These are phyloP conservation scores for Crassisporium funariophilum DNA, from an alignment of 768 basidiomycete species.

Conservation along the genomic window DNA sequence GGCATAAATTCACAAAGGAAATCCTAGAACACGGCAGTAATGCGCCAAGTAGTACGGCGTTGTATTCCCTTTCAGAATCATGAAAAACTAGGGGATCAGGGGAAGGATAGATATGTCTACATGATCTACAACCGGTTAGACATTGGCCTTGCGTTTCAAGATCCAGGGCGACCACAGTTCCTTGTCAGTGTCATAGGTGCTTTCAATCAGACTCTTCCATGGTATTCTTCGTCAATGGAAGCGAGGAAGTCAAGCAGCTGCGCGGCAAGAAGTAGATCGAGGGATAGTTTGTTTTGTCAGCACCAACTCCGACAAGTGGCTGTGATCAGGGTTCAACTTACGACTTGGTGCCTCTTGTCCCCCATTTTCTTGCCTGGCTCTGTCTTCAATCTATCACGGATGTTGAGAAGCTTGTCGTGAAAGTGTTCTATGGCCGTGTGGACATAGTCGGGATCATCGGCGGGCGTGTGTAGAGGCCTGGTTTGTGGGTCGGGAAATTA, in stretches of 20 bases:
- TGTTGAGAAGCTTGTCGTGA: constrained; percentile 80
- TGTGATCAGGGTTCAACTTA: constrained; percentile 29
- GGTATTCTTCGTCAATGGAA: constrained; percentile 57
- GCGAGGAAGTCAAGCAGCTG: constrained; percentile 69
- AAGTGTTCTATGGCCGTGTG: constrained; percentile 79
- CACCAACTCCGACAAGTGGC: background rate
- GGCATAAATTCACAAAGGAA: too few relatives aligned
- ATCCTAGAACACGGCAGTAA: too few relatives aligned
- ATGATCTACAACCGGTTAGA: too few relatives aligned
- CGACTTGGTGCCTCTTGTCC: constrained; percentile 69
- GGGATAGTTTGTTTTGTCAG: background rate
- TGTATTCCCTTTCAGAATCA: too few relatives aligned
- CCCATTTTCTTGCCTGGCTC: constrained; percentile 68
- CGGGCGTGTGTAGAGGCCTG: constrained; percentile 50
- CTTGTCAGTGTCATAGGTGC: too few relatives aligned
- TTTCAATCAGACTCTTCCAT: constrained; percentile 12
- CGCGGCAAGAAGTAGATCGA: constrained; percentile 5
- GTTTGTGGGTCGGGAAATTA: constrained; percentile 8
- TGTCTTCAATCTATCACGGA: constrained; percentile 78
- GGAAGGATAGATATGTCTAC: too few relatives aligned
- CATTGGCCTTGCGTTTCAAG: too few relatives aligned
- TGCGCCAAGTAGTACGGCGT: too few relatives aligned
- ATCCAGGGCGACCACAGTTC: too few relatives aligned
- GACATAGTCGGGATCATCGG: constrained; percentile 43
- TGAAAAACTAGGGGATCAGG: too few relatives aligned